phyloP scores from a whole-genome alignment of 768 basidiomycete species.

The Hydnomerulius pinastri region DNA sequence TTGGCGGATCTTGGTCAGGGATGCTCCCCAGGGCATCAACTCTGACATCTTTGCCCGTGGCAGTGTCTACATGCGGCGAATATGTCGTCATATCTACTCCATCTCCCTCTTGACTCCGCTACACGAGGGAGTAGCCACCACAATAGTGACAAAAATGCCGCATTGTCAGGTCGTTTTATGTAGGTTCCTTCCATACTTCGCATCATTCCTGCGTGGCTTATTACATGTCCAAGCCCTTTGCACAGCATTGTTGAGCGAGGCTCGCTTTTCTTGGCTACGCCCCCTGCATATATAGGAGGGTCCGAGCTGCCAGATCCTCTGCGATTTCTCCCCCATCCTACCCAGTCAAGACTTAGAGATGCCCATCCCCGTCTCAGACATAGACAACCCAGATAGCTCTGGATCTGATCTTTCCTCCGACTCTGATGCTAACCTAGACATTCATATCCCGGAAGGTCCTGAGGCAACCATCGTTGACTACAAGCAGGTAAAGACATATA shows the following conservation, averaged over 20 bases:
- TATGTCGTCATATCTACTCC: background rate
- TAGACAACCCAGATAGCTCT: background rate
- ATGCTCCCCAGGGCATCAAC: no score
- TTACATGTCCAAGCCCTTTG: background rate
- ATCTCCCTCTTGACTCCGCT: background rate
- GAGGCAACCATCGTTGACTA: background rate
- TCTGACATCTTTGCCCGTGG: no score
- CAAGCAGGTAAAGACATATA: background rate
- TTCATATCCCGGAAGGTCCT: background rate
- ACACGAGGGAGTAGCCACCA: background rate
- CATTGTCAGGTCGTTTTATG: background rate
- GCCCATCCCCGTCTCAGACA: background rate
- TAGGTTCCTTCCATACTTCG: background rate
- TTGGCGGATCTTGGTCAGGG: no score
- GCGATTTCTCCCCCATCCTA: background rate
- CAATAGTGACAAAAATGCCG: background rate
- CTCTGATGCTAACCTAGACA: background rate
- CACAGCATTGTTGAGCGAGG: background rate
- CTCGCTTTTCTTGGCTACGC: background rate
- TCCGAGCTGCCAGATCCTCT: background rate
- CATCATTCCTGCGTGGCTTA: no score
- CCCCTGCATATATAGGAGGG: background rate
- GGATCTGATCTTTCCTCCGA: background rate
- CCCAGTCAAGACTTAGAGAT: background rate
- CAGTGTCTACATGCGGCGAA: no score